Base-by-base conservation (phyloP, 192 early-diverging fungal genomes). In the Funneliformis geosporum region DNA sequence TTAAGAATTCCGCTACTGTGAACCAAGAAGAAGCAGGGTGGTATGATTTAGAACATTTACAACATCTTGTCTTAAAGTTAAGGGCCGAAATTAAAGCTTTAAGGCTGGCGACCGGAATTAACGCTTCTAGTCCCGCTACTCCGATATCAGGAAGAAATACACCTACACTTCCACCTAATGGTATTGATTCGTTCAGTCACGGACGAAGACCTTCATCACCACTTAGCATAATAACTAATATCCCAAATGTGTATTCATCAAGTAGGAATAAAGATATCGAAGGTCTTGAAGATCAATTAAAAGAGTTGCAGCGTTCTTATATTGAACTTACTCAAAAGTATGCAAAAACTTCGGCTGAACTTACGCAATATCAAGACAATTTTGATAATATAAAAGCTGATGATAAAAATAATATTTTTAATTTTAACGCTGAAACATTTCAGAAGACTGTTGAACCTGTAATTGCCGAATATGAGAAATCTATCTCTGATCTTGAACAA, bases 1-100 rank as follows among this genome's bases (percentile, higher is more conserved):
- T 99, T 85, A 92, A 93, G 79, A 99, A 99, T 85, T 89, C 90
- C 66, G 93, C 92, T 38, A 91, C 89, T 44, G 91, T 97, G 77
- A 97, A 93, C 71, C 91, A 93, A 73, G 91, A 94, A 70, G 85
- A 88, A 77, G 73, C 90, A 60, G 88, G 87, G 40, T 90, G 92
- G 79, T 86, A 90, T 60, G 89, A 89, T 80, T 73, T 91, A n/a
- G 92, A 93, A 67, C 82, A 90, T 71, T 83, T 95, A 75, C 90
- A 91, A 44, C 80, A 84, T 12, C 83, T 90, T 76, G 90, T 95
- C 33, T 83, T 85, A 50, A 89, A 90, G 60, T 87, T 95, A 59
- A 90, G 89, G 71, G 60, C 60, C 43, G 89, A 93, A 64, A 82
- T 94, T 39, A 85, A 83, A 38, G 25, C 67, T 18, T 80, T 91